Evolutionary conservation across 176 grass and related monocot species (phyloP), one percentile per base, ranked within the genome.

Genomic region (Oryza meyeriana): DNA sequence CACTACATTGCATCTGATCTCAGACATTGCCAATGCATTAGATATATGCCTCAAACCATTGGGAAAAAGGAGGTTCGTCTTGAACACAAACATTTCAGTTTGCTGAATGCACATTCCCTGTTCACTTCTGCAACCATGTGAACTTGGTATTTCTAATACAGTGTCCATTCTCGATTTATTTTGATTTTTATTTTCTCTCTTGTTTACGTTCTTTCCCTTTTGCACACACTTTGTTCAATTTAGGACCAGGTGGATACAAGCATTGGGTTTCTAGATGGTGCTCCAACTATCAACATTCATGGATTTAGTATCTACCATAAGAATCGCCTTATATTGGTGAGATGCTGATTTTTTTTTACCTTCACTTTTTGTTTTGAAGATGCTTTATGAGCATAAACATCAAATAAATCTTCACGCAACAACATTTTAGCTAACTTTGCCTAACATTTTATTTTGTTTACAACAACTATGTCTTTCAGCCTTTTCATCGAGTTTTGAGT

Each of bases 231-330:
- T 77, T 50, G 31, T n/a, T 84, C 27, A 59, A 84, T 77, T 50
- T 80, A 89, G 87, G 76, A 11, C 45, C 47, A 87, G 84, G 91
- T 89, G n/a, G 0, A 89, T 80, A 89, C 87, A 13, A 84, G 50
- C n/a, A 87, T 92, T 17, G 91, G 91, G 58, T 92, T 89, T 77
- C 69, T 92, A 72, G 58, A 87, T 18, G 91, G 84, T 10, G 14
- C 87, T 61, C 91, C 87, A 69, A 33, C n/a, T 31, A 20, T 92
- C 38, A 85, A 57, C 9, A 47, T 92, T 9, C 91, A 92, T 27
- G 91, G 91, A 64, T 92, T 92, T 71, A 92, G 87, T 62, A 92
- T 92, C 55, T 92, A 92, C 69, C 76, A 92, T 17, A 87, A 47
- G 77, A 92, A 89, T 47, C 91, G 91, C 67, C 87, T 89, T 44